Base-by-base conservation (phyloP, 441 rosid genomes). In the Pelargonium myrrhifolium region DNA sequence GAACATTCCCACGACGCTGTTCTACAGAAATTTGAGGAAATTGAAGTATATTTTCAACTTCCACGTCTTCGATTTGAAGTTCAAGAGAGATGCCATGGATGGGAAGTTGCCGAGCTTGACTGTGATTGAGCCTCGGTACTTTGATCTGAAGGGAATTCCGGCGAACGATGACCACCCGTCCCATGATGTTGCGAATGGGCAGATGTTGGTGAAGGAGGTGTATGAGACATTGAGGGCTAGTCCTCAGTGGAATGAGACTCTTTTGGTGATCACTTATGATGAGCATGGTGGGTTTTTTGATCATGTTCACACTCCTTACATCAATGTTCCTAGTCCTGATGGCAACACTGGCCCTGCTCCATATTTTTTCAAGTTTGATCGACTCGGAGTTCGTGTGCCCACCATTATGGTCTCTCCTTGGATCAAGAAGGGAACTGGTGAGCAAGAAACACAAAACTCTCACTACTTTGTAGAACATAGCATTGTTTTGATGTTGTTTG, bases 381-480 rank as follows among this genome's bases (percentile, higher is more conserved):
- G 96, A 72, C 88, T 93, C 55, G 98, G 97, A 10, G 97, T 93
- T 72, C 93, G 97, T 20, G 96, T 90, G 37, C 97, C 98, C 0
- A 90, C 97, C 11, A 90, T 93, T 28, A 90, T 93, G 98, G 86
- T 90, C 65, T 93, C 98, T 39, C 98, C 98, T 68, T 90, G 97
- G 97, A 89, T 93, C 79, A 84, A 85, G 81, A 90, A 93, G 81
- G 88, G 98, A 65, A 87, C 90, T 56, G 96, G 94, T 93, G n/a
- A n/a, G n/a, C n/a, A n/a, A n/a, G n/a, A n/a, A n/a, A n/a, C n/a
- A n/a, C n/a, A n/a, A 74, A 77, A 77, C 61, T 59, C 71, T 65
- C 62, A 3, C 49, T 11, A 0, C 9, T 64, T 64, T 3, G 43
- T 9, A 14, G 21, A n/a, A n/a, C n/a, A n/a, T n/a, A n/a, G n/a